Base-by-base conservation (phyloP, 441 rosid species). In the Jatropha multifida region DNA sequence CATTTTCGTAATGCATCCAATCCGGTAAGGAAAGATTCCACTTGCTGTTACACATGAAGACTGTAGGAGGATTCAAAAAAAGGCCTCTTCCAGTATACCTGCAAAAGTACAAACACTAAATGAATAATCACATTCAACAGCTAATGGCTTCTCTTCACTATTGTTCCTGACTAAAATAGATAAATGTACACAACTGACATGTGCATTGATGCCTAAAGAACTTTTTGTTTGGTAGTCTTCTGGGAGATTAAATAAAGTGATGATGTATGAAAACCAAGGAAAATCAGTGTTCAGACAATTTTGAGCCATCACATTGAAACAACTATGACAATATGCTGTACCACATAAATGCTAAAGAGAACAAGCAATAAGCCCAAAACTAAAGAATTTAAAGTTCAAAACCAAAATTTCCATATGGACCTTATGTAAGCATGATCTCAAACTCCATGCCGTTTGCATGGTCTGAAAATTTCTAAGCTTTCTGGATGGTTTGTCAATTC, bases 51-150 rank as follows among this genome's bases (percentile, higher is more conserved):
- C 75, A 69, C 87, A 92, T 80, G 80, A 78, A 90, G 65, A 91
- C 90, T 37, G 95, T 89, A 51, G 98, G 98, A 83, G 98, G 95
- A 56, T 92, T 97, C 68, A 95, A 84, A 81, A 93, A 95, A 77
- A 89, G 81, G 67, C 98, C 98, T 89, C 97, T 89, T 78, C 99
- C 98, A 63, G 89, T 85, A 74, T 93, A 95, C 98, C 98, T 93
- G 81, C 63, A n/a, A 37, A 68, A 79, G 32, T 62, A 64, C 55
- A 77, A 3, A 51, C 42, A 42, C 51, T 20, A 49, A 71, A 65
- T 41, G 49, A 7, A 37, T 17, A 55, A 46, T 37, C 40, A 46
- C 10, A 11, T 55, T 26, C 32, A 41, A 54, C 13, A 41, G 40
- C 1, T 40, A 5, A 71, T 32, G 23, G 15, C 40, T 69, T 4